Evolutionary conservation across 129 eudicot species (phyloP), one percentile per base, ranked within the genome.

Genomic region (Flaveria brownii): DNA sequence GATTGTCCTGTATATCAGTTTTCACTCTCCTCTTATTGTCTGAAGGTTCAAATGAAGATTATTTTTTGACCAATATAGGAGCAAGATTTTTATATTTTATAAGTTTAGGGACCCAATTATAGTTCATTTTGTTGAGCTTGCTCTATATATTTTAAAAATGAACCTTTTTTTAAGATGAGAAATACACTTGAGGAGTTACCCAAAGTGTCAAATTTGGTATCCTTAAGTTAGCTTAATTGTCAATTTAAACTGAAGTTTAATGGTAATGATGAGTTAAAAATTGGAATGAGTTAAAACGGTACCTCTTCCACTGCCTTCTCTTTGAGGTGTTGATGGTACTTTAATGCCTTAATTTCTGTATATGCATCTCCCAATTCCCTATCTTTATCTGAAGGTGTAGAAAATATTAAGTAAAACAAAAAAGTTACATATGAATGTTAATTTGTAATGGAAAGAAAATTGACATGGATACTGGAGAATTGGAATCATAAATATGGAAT

Each of bases 261-360:
- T 30, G 3, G 36, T 30, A 30, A 30, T 30, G 36, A 30, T 3
- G 36, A 3, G 36, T 30, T 30, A 5, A 30, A 4, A 30, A 30
- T 30, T 41, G 15, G 0, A n/a, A 26, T 3, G 15, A 66, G 25
- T 18, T 52, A n/a, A n/a, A n/a, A 20, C 22, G 33, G 12, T 71
- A 90, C 96, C 94, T 88, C 98, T 83, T 92, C 90, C 56, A 86
- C 94, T 20, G 98, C 96, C 83, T 85, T 90, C 74, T 85, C 87
- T 78, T 85, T 90, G 22, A 92, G 88, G 72, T 88, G 94, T 36
- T 88, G 88, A 15, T 94, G 92, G 70, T 84, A 79, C 85, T 84
- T 93, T 76, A 93, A 62, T 17, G 89, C 91, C 77, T 87, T 93
- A 75, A 93, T 93, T 85, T 93, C 96, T 67, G 88, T 80, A 81